Base-by-base conservation (phyloP, 495 filamentous ascomycete genomes). In the Talaromyces liani region DNA sequence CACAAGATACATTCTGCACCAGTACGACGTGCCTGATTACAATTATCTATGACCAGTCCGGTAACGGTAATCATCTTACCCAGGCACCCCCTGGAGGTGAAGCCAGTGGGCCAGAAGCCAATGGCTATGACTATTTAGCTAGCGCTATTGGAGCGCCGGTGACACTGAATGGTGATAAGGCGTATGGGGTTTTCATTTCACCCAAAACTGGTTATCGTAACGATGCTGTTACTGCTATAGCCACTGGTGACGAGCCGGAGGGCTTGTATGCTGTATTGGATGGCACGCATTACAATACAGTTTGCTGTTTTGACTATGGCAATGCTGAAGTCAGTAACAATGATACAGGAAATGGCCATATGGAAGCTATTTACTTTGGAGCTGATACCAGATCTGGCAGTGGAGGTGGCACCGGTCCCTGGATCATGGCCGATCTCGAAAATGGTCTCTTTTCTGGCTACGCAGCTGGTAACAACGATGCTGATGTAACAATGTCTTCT, bases 391-490 rank as follows among this genome's bases (percentile, higher is more conserved):
- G 64, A 66, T 79, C 73, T 10, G 63, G 53, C 33, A 36, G 33
- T 12, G 33, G 33, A 67, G 84, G 80, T 79, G 84, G 83, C 33
- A 72, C 68, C 22, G 84, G 84, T 1, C 84, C 84, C 33, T 86
- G 84, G 84, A 61, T 86, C 66, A 85, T 85, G 84, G 84, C 80
- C 33, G 84, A 86, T 77, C 74, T 86, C 1, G 83, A 86, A 72
- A 85, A 85, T 64, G 78, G 78, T 33, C 69, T 86, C 41, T 86
- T 84, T 77, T 84, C 82, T 24, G 82, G 82, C 22, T 8, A 14
- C 2, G 77, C 67, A 64, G 20, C 73, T 25, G 63, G 51, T 4
- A 63, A 74, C 55, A 86, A 85, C 67, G 20, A 73, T 4, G 75
- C 51, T 6, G 79, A 85, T 63, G 78, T 80, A 27, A 77, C 82